phyloP scores from a whole-genome alignment of 495 filamentous ascomycete species.

The Podospora bellae-mahoneyi region DNA sequence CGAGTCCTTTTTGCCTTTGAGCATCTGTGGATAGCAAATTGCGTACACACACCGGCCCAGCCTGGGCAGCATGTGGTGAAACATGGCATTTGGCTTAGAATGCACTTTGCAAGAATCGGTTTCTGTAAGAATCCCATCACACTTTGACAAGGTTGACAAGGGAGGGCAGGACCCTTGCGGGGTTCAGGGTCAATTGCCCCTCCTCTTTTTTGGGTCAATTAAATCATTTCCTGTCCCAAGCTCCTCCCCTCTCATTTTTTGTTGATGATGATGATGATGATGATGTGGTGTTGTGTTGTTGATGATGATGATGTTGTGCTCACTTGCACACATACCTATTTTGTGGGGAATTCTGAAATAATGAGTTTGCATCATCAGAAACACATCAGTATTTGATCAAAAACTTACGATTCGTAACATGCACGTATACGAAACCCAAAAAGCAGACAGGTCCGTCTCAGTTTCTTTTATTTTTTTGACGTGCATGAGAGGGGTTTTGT shows the following conservation, averaged over 20 bases:
- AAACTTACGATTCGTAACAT: too few species aligned
- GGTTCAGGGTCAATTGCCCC: not conserved
- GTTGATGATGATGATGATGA: not conserved
- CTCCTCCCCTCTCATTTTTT: not conserved
- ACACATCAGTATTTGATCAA: too few species aligned
- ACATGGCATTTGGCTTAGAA: conserved; percentile 29
- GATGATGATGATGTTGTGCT: not conserved
- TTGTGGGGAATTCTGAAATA: not conserved
- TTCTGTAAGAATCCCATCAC: conserved; percentile 25
- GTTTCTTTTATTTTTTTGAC: not conserved
- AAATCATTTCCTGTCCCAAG: not conserved
- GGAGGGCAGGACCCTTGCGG: not conserved
- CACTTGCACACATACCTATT: not conserved
- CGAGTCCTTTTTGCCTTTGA: not conserved
- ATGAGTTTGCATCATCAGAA: too few species aligned
- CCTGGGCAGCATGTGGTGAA: conserved; percentile 17
- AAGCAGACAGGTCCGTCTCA: too few species aligned
- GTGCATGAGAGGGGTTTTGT: not conserved
- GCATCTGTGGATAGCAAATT: not conserved
- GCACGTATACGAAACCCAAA: too few species aligned
- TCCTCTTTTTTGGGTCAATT: not conserved
- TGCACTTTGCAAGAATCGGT: not conserved
- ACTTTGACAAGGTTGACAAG: not conserved
- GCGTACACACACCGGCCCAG: not conserved
- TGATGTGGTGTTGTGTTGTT: not conserved